A percentile compares a stretch with the other conserved stretches of the same genome.
These are phyloP conservation scores for Vachellia pachyceras DNA, from an alignment of 306 rosid species.

Conservation along the genomic window DNA sequence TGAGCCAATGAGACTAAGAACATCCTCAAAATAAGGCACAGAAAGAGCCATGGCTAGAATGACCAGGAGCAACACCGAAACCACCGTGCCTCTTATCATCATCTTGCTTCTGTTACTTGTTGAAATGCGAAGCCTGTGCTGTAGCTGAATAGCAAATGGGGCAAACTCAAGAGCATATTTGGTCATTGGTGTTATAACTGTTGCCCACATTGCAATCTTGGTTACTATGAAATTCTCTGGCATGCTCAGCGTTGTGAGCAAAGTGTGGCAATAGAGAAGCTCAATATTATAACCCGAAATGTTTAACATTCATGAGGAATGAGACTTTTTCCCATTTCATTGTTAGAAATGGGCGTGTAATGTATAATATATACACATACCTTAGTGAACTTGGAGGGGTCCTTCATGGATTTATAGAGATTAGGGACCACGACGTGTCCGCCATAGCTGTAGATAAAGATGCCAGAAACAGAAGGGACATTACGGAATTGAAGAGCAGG, in stretches of 20 bases:
- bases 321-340: too few species aligned
- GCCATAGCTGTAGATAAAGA: conserved; percentile 62
- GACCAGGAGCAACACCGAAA: conserved; percentile 53
- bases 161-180: conserved; percentile 79
- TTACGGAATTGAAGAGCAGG: conserved; percentile 56
- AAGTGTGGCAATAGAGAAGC: conserved; percentile 62
- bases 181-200: conserved; percentile 76
- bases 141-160: conserved; percentile 70
- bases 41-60: conserved; percentile 64
- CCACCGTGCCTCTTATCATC: conserved; percentile 51
- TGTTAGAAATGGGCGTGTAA: background rate
- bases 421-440: conserved; percentile 73
- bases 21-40: conserved; percentile 71
- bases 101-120: conserved; percentile 47
- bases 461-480: conserved; percentile 72
- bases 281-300: conserved; percentile 64
- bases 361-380: conserved; percentile 31
- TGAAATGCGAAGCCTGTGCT: conserved; percentile 56
- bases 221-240: conserved; percentile 52
- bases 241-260: conserved; percentile 60
- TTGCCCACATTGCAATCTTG: conserved; percentile 74
- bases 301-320: background rate
- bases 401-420: conserved; percentile 74
- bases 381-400: conserved; percentile 80
- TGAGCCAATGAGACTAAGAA: conserved; percentile 79